A percentile compares a stretch with the other conserved stretches of the same genome.
Evolutionary conservation across 2,329 filamentous ascomycete genomes (phyloP).

Genomic region (Tolypocladium tundrense): DNA sequence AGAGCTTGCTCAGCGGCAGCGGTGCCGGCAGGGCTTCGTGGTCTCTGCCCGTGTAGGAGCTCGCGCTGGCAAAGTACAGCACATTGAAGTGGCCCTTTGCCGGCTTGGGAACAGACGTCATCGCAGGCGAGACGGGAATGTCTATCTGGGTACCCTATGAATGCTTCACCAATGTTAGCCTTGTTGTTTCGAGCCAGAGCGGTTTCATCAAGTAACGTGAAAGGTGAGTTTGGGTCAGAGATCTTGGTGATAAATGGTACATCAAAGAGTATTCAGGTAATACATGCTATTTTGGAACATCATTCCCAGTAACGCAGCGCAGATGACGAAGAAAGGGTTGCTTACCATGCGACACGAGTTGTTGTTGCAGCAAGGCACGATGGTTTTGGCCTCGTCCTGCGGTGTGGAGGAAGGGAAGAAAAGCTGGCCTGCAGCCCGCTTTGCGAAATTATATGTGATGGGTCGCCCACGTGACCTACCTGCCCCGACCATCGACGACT

Average conservation of each 20-base stretch:
- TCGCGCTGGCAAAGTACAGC: constrained; percentile 72
- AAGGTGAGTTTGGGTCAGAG: constrained; percentile 42
- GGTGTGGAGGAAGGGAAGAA: background rate
- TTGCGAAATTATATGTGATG: background rate
- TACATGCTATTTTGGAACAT: constrained; percentile 46
- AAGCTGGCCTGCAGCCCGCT: background rate
- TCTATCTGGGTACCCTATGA: background rate
- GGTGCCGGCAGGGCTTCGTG: constrained; percentile 58
- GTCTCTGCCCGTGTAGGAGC: constrained; percentile 59
- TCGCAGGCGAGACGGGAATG: constrained; percentile 9
- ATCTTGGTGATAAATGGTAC: constrained; percentile 59
- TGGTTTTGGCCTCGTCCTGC: background rate
- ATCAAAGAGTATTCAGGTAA: constrained; percentile 49
- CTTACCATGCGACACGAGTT: constrained; percentile 5
- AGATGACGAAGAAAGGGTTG: constrained; percentile 4
- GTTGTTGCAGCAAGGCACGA: background rate
- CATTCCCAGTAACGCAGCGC: constrained; percentile 26
- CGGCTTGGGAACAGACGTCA: constrained; percentile 32
- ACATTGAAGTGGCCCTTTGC: constrained; percentile 62
- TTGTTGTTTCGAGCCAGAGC: constrained; percentile 1
- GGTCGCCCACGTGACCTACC: background rate
- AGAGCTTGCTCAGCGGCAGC: constrained; percentile 51
- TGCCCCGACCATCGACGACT: background rate
- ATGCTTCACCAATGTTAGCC: background rate
- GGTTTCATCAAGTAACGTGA: constrained; percentile 3